phyloP scores from a whole-genome alignment of 257 asterid species.

The Hygrophila difformis region DNA sequence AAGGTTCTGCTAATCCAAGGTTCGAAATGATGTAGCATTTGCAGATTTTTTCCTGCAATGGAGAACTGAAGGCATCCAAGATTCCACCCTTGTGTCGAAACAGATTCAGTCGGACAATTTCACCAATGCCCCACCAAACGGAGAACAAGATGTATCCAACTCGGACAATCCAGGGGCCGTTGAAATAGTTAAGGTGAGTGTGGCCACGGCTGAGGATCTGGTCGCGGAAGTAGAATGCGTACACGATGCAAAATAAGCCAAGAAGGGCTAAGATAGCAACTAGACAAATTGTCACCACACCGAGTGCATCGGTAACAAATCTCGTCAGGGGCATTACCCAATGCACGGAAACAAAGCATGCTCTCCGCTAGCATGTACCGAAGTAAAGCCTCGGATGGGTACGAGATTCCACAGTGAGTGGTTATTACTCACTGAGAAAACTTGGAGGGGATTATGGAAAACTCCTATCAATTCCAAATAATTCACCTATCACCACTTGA shows the following conservation, averaged over 20 bases:
- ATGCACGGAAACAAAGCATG: constrained; percentile 72
- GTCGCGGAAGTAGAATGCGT: constrained; percentile 49
- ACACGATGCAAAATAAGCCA: constrained; percentile 47
- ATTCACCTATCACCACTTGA: constrained; percentile 16
- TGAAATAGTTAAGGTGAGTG: constrained; percentile 48
- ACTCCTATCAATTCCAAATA: constrained; percentile 22
- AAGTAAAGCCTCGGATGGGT: constrained; percentile 20
- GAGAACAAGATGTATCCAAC: constrained; percentile 39
- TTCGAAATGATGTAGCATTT: constrained; percentile 69
- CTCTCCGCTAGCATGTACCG: constrained; percentile 75
- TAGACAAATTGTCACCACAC: constrained; percentile 69
- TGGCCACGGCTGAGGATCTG: constrained; percentile 40
- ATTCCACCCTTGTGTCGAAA: constrained; percentile 46
- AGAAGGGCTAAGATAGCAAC: constrained; percentile 55
- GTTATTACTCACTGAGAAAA: constrained; percentile 7
- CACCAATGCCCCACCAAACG: constrained; percentile 79
- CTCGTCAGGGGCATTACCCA: constrained; percentile 92
- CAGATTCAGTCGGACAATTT: constrained; percentile 48
- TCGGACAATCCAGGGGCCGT: constrained; percentile 78
- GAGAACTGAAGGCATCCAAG: constrained; percentile 34
- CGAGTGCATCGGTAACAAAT: constrained; percentile 77
- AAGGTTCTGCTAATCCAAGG: constrained; percentile 85
- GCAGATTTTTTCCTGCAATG: constrained; percentile 79
- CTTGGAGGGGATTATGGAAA: constrained; percentile 2
- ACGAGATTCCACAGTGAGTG: constrained; percentile 11